These are phyloP conservation scores for Dimargaris cristalligena DNA, from an alignment of 192 early-diverging fungal genomes.

Conservation along the genomic window DNA sequence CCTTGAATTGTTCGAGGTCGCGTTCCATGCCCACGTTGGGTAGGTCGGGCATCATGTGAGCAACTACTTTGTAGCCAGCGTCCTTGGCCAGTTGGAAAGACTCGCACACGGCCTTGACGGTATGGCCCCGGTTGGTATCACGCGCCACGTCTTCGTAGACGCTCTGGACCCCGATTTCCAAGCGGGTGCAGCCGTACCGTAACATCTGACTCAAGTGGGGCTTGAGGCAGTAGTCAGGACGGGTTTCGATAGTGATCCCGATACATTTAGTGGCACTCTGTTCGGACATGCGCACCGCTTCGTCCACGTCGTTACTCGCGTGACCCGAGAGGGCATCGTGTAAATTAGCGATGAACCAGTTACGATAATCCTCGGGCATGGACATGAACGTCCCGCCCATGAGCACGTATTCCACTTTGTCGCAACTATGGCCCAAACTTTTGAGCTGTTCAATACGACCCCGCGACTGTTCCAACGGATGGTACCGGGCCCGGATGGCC, in stretches of 20 bases:
- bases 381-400: conserved; percentile 99
- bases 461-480: conserved; percentile 89
- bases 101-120: conserved; percentile 93
- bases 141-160: conserved; percentile 99
- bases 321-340: conserved; percentile 94
- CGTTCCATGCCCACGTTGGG: conserved; percentile 99
- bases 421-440: conserved; percentile 82
- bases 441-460: conserved; percentile 91
- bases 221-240: conserved; percentile 96
- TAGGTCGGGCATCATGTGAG: conserved; percentile 99
- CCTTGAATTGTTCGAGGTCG: conserved; percentile 97
- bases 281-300: conserved; percentile 94
- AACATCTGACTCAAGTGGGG: conserved; percentile 98
- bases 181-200: conserved; percentile 91
- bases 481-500: conserved; percentile 93
- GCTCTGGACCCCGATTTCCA: conserved; percentile 97
- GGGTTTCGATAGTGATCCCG: conserved; percentile 98
- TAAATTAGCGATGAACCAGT: conserved; percentile 94
- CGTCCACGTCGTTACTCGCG: conserved; percentile 77
- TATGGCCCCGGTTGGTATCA: conserved; percentile 96
- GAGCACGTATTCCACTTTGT: conserved; percentile 97
- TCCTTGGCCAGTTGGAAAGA: conserved; percentile 97
- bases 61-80: conserved; percentile 95
- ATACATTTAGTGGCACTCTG: conserved; percentile 94
- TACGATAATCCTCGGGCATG: conserved; percentile 81